Evolutionary conservation across 2,329 filamentous ascomycete genomes (phyloP).

Genomic region (Parastagonospora nodorum): DNA sequence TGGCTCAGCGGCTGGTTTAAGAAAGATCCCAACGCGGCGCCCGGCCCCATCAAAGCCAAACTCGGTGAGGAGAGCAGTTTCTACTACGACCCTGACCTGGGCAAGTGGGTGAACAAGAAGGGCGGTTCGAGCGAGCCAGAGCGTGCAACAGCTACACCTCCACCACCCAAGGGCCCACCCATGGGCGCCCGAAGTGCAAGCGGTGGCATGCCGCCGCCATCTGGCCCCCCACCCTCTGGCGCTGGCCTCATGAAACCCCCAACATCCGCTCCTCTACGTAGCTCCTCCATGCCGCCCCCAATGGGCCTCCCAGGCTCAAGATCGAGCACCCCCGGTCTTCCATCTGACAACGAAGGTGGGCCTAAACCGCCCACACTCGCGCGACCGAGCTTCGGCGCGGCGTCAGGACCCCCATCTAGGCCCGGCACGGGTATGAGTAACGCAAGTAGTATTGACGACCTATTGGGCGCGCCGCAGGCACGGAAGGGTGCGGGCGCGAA

Average conservation of each 20-base stretch:
- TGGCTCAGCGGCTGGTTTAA: slow-evolving; percentile 87
- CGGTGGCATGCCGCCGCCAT: slow-evolving; percentile 53
- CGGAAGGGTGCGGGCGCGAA: slow-evolving; percentile 62
- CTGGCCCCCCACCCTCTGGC: slow-evolving; percentile 14
- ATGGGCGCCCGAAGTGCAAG: slow-evolving; percentile 55
- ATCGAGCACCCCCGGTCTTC: slow-evolving; percentile 39
- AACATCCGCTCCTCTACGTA: slow-evolving; percentile 30
- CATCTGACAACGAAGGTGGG: slow-evolving; percentile 36
- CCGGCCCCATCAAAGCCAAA: slow-evolving; percentile 83
- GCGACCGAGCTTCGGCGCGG: slow-evolving; percentile 30
- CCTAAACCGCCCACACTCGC: slow-evolving; percentile 29
- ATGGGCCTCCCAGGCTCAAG: slow-evolving; percentile 33
- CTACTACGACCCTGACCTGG: slow-evolving; percentile 92
- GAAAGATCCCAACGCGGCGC: slow-evolving; percentile 66
- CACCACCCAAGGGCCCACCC: slow-evolving; percentile 69
- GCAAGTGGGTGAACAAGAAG: slow-evolving; percentile 99
- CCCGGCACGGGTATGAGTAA: slow-evolving; percentile 85
- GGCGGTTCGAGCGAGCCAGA: slow-evolving; percentile 66
- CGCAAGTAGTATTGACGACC: slow-evolving; percentile 92
- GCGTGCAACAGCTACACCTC: slow-evolving; percentile 67
- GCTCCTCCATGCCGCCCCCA: slow-evolving; percentile 45
- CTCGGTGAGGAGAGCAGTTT: slow-evolving; percentile 92
- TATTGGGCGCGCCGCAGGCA: slow-evolving; percentile 75
- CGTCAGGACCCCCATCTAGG: slow-evolving; percentile 39
- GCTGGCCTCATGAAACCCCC: slow-evolving; percentile 20